phyloP scores from a whole-genome alignment of 176 grass and related monocot species.

The Oryza brachyantha region DNA sequence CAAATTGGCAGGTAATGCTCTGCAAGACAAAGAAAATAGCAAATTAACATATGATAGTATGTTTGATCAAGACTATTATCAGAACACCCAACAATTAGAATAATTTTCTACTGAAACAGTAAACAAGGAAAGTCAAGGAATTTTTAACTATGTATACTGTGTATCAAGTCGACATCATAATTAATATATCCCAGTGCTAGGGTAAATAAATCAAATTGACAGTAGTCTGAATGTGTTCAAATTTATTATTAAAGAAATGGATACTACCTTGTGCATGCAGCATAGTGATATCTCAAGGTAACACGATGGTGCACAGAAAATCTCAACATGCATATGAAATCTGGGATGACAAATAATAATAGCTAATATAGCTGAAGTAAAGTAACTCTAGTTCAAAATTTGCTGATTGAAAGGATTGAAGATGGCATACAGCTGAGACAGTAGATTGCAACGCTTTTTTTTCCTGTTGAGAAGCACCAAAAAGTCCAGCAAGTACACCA shows the following conservation, averaged over 20 bases:
- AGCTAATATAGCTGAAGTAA: not conserved
- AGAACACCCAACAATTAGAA: not conserved
- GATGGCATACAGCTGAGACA: conserved; percentile 70
- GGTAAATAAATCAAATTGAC: conserved; percentile 1
- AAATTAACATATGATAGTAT: not conserved
- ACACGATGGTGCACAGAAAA: not conserved
- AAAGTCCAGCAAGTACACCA: conserved; percentile 78
- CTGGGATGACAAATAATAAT: not conserved
- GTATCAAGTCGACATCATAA: not conserved
- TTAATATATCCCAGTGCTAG: not conserved
- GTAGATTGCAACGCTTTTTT: conserved; percentile 58
- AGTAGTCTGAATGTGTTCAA: not conserved
- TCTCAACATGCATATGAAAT: not conserved
- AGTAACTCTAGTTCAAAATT: conserved; percentile 19
- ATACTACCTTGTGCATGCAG: not conserved
- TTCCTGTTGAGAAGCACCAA: conserved; percentile 71
- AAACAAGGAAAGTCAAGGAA: not conserved
- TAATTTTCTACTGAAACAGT: not conserved
- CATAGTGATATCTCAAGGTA: not conserved
- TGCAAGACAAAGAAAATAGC: not conserved
- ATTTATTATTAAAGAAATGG: not conserved
- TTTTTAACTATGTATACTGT: not conserved
- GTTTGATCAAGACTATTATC: not conserved
- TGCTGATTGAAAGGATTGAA: conserved; percentile 27
- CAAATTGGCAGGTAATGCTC: not conserved